phyloP scores from a whole-genome alignment of 1,139 yeast genomes.

The Taphrina betulina region DNA sequence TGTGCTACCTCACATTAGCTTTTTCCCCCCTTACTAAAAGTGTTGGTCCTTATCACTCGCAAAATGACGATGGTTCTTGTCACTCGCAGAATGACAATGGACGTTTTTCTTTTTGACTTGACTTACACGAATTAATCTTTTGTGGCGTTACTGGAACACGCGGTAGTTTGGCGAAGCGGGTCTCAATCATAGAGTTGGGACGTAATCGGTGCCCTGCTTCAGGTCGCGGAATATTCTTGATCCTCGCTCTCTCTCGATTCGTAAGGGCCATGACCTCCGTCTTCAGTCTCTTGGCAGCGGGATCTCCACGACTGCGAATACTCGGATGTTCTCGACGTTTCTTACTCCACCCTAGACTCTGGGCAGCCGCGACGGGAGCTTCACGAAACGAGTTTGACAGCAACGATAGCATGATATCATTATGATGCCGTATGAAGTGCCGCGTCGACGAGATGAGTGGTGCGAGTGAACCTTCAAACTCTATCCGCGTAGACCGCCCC shows the following conservation, averaged over 20 bases:
- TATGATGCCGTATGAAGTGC: slow-evolving; percentile 61
- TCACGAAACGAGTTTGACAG: slow-evolving; percentile 82
- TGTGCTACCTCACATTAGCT: slow-evolving; percentile 20
- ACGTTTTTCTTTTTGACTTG: too few species aligned
- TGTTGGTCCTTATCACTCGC: too few species aligned
- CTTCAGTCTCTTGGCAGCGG: slow-evolving; percentile 76
- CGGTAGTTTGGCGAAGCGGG: slow-evolving; percentile 82
- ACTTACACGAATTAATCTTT: slow-evolving; percentile 40
- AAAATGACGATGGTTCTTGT: too few species aligned
- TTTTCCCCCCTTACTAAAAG: too few species aligned
- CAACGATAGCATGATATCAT: slow-evolving; percentile 74
- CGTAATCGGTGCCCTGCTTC: slow-evolving; percentile 16
- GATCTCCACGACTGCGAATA: slow-evolving; percentile 43
- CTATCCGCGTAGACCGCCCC: slow-evolving; percentile 56
- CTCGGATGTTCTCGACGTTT: slow-evolving; percentile 42
- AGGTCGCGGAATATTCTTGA: slow-evolving; percentile 66
- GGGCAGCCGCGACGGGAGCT: slow-evolving; percentile 57
- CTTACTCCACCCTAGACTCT: slow-evolving; percentile 53
- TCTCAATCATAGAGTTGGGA: slow-evolving; percentile 51
- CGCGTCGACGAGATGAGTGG: slow-evolving; percentile 50
- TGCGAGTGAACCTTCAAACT: slow-evolving; percentile 59
- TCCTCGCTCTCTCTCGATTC: slow-evolving; percentile 76
- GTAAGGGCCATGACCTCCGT: slow-evolving; percentile 86
- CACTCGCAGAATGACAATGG: too few species aligned
- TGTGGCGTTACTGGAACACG: slow-evolving; percentile 73